Base-by-base conservation (phyloP, 2,329 filamentous ascomycete genomes). In the Beauveria sp. region DNA sequence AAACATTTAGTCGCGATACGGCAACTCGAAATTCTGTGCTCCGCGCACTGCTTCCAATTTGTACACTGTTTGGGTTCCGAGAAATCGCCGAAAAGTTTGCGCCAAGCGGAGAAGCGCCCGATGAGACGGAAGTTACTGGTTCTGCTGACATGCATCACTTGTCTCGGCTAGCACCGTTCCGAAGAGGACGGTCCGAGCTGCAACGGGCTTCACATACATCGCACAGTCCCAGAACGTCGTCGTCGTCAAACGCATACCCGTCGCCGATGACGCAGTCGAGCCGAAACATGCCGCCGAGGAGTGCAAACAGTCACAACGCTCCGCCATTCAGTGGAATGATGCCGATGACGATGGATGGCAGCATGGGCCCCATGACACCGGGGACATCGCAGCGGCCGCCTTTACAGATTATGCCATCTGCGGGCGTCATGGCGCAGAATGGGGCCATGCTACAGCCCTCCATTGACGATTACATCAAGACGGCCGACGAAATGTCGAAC, bases 401-500 rank as follows among this genome's bases (percentile, higher is more conserved):
- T 20, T 57, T 64, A 41, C 65, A 61, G 26, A 47, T 61, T 61
- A 60, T 63, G 56, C 61, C 61, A 14, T 60, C 61, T 26, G 61
- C 61, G n/a, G 61, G 61, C 43, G 55, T 61, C 48, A 62, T 63
- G 62, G 61, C 43, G 46, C 65, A 65, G 47, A 59, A 50, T 18
- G 58, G 60, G n/a, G 51, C 63, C 12, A 63, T 61, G 18, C 61
- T 63, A 9, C 59, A 66, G 43, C 64, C 64, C 7, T 65, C 67
- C 5, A 64, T 63, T 2, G 64, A 66, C 43, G 67, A 69, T 26
- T 68, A 69, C 53, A 66, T 68, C 48, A 64, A 64, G 41, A 63
- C 65, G 18, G 67, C 67, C 4, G 67, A 66, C 47, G 66, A 69
- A 52, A 69, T 69, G 66, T 67, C 66, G 8, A 59, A 63, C 16